A percentile compares a stretch with the other conserved stretches of the same genome.
Evolutionary conservation across 2,329 filamentous ascomycete genomes (phyloP).

Genomic region (Fusarium nematophilum): DNA sequence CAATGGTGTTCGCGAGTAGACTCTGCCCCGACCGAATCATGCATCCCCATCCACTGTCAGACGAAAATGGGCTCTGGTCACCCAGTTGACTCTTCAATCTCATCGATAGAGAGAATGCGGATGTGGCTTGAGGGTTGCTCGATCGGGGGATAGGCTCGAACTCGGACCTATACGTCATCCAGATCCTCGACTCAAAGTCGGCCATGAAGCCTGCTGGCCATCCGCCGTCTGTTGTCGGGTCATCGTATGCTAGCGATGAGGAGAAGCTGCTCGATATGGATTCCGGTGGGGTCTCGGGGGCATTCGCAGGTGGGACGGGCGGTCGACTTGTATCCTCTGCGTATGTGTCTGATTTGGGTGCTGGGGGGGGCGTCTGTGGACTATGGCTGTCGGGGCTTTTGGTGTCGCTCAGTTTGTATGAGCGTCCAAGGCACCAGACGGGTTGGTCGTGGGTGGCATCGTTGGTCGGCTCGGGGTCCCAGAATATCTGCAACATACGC

Average conservation of each 20-base stretch:
- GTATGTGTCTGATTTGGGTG: constrained; percentile 21
- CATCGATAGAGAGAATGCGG: constrained; percentile 83
- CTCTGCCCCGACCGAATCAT: constrained; percentile 99
- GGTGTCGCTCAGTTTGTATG: constrained; percentile 57
- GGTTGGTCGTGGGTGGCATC: constrained; percentile 73
- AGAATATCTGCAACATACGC: constrained; percentile 89
- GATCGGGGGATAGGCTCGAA: constrained; percentile 87
- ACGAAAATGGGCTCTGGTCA: constrained; percentile 85
- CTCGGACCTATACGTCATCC: constrained; percentile 95
- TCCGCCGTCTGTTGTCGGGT: constrained; percentile 61
- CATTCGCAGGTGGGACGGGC: constrained; percentile 40
- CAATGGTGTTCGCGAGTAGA: constrained; percentile 86
- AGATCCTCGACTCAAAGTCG: constrained; percentile 92
- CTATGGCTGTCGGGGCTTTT: constrained; percentile 12
- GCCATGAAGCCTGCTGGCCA: constrained; percentile 91
- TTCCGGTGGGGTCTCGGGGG: constrained; percentile 59
- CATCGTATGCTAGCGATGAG: constrained; percentile 62
- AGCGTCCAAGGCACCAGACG: constrained; percentile 83
- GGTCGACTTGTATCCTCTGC: constrained; percentile 30
- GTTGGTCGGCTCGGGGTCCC: constrained; percentile 90
- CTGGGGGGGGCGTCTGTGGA: constrained; percentile 40
- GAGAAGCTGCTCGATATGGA: constrained; percentile 64
- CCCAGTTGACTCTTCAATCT: constrained; percentile 83
- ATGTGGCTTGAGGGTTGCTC: constrained; percentile 75
- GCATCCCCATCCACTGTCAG: constrained; percentile 96